A percentile compares a stretch with the other conserved stretches of the same genome.
These are phyloP conservation scores for Solanum commersonii DNA, from an alignment of 257 asterid species.

Conservation along the genomic window DNA sequence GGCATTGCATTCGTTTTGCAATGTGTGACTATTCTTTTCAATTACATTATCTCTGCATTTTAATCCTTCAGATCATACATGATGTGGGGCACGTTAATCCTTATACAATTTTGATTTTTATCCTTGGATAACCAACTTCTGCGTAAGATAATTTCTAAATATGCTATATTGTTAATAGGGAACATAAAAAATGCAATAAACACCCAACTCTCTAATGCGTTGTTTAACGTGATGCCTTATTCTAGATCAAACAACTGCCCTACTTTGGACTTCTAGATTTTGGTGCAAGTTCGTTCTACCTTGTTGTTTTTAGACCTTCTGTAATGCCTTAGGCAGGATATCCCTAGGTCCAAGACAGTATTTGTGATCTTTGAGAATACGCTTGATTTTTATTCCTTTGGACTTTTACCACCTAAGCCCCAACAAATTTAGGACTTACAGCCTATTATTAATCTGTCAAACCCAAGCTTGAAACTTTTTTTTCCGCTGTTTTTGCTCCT, in stretches of 20 bases:
- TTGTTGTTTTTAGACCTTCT: neutral
- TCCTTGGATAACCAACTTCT: neutral
- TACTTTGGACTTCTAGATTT: neutral
- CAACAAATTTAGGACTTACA: neutral
- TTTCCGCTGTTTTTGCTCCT: neutral
- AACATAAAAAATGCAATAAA: neutral
- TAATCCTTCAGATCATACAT: neutral
- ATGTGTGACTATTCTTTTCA: neutral
- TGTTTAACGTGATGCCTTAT: neutral
- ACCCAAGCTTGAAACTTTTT: neutral
- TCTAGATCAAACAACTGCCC: neutral
- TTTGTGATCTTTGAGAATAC: neutral
- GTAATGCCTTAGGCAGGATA: neutral
- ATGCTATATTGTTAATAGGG: neutral
- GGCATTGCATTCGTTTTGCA: neutral
- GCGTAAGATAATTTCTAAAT: neutral
- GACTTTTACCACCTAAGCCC: neutral
- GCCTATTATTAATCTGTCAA: neutral
- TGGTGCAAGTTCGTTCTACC: neutral
- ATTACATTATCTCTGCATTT: neutral
- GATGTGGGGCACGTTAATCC: neutral
- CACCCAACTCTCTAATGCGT: neutral
- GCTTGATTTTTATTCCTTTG: neutral
- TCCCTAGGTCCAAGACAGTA: neutral
- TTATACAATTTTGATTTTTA: neutral